Evolutionary conservation across 371 early-diverging fungal species (phyloP).

Genomic region (Rhizopus arrhizus): DNA sequence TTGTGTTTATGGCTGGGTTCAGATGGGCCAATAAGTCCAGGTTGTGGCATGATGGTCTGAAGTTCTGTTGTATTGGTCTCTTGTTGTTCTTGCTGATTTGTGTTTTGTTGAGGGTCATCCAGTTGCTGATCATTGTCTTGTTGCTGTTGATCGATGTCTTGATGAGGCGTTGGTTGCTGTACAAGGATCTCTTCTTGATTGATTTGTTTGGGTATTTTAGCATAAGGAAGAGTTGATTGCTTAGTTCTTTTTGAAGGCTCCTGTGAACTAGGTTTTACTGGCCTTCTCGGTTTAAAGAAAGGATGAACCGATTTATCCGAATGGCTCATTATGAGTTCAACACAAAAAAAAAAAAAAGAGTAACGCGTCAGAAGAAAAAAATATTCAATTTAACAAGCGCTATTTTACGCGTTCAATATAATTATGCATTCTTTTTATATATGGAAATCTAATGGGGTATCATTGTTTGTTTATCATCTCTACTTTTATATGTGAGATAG

Average conservation of each 20-base stretch:
- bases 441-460: background rate
- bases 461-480: background rate
- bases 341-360: background rate
- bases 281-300: conserved; percentile 16
- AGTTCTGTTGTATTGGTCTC: no score
- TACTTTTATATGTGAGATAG: background rate
- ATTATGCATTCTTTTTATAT: background rate
- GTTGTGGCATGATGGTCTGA: background rate
- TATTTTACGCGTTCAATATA: background rate
- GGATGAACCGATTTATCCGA: conserved; percentile 16
- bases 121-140: no score
- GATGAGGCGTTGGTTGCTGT: background rate
- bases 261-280: background rate
- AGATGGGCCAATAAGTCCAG: no score
- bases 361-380: background rate
- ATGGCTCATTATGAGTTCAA: background rate
- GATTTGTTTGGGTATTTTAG: background rate
- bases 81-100: no score
- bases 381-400: background rate
- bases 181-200: background rate
- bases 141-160: background rate
- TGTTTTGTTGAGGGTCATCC: no score
- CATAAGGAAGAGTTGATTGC: background rate
- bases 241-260: background rate
- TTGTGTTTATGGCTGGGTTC: background rate